phyloP scores from a whole-genome alignment of 345 rosid genomes.

The Populus pruinosa region DNA sequence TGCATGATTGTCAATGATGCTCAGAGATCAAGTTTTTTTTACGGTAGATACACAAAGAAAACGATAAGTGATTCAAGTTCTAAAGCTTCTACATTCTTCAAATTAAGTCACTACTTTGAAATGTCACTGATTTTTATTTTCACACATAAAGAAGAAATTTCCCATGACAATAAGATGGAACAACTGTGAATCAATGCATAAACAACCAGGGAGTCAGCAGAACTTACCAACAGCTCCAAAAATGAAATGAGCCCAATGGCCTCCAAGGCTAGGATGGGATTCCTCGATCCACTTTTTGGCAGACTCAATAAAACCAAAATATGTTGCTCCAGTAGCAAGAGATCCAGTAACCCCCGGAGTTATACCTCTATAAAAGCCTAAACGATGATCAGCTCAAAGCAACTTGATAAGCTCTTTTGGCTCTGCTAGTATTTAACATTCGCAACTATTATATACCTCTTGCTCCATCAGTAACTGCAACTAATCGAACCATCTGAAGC shows the following conservation, averaged over 20 bases:
- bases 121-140: not conserved
- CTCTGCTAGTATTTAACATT: constrained; percentile 35
- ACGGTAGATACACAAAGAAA: not conserved
- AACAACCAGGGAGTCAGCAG: not conserved
- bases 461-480: constrained; percentile 63
- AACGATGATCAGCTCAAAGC: not conserved
- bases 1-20: no score
- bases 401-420: constrained; percentile 47
- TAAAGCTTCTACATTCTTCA: no score
- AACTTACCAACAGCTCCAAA: constrained; percentile 84
- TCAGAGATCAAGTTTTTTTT: not conserved
- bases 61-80: no score
- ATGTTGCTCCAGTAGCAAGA: constrained; percentile 93
- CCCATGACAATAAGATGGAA: not conserved
- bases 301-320: constrained; percentile 95
- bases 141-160: not conserved
- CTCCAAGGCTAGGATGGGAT: constrained; percentile 72
- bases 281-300: constrained; percentile 89
- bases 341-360: constrained; percentile 85
- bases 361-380: constrained; percentile 92
- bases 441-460: constrained; percentile 39
- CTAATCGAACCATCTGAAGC: constrained; percentile 60
- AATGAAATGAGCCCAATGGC: constrained; percentile 89
- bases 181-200: not conserved
- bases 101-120: not conserved